Percentiles rank a stretch among this genome's conserved stretches.
phyloP scores from a whole-genome alignment of 345 rosid genomes.

The Populus nigra region DNA sequence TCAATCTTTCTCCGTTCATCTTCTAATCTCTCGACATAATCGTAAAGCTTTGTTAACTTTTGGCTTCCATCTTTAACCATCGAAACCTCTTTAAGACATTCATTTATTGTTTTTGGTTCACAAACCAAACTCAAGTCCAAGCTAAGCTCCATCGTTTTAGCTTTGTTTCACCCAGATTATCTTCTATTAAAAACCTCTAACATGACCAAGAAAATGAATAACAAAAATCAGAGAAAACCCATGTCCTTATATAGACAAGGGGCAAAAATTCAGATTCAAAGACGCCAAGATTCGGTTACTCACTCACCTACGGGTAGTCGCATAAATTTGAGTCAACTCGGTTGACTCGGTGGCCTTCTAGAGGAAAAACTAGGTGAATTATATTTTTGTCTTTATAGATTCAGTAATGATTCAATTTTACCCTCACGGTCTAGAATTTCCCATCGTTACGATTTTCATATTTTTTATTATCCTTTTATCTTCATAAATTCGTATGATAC shows the following conservation, averaged over 20 bases:
- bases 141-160: slow-evolving; percentile 51
- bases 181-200: slow-evolving; percentile 1
- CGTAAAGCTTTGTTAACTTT: slow-evolving; percentile 45
- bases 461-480: no score
- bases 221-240: neutral
- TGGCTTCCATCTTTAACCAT: slow-evolving; percentile 31
- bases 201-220: slow-evolving; percentile 26
- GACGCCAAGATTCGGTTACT: slow-evolving; percentile 43
- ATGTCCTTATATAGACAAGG: slow-evolving; percentile 10
- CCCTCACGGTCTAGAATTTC: neutral
- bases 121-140: slow-evolving; percentile 54
- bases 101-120: slow-evolving; percentile 46
- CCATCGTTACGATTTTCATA: neutral
- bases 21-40: slow-evolving; percentile 50
- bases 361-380: neutral
- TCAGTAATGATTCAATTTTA: neutral
- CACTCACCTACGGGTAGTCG: slow-evolving; percentile 32
- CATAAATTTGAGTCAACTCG: slow-evolving; percentile 29
- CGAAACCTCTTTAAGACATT: slow-evolving; percentile 48
- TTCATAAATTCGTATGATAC: no score
- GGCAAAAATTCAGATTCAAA: slow-evolving; percentile 30
- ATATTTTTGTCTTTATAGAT: neutral
- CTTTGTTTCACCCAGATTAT: neutral
- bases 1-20: slow-evolving; percentile 69
- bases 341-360: slow-evolving; percentile 3